These are phyloP conservation scores for Neocucurbitaria cava DNA, from an alignment of 2,329 filamentous ascomycete genomes.

Conservation along the genomic window DNA sequence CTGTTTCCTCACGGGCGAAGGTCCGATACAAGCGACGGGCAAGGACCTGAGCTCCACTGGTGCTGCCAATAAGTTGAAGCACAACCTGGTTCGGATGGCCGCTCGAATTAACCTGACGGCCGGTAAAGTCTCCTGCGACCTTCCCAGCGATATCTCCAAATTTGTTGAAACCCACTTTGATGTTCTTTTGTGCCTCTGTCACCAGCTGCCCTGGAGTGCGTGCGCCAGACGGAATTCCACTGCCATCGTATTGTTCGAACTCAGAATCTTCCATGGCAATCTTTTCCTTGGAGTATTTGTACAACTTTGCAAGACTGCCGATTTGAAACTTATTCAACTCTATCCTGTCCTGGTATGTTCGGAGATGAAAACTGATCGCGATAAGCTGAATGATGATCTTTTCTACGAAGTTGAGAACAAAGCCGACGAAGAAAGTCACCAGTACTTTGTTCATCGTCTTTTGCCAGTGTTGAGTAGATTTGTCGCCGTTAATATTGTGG, in stretches of 20 bases:
- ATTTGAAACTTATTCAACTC: conserved; percentile 93
- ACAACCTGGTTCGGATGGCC: conserved; percentile 87
- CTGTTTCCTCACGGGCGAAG: conserved; percentile 75
- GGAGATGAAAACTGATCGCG: conserved; percentile 87
- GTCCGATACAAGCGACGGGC: conserved; percentile 89
- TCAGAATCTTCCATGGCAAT: conserved; percentile 77
- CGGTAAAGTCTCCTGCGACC: conserved; percentile 91
- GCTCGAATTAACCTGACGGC: conserved; percentile 69
- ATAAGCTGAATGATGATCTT: conserved; percentile 96
- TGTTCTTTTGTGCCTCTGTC: conserved; percentile 73
- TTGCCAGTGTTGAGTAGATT: conserved; percentile 71
- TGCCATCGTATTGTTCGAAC: conserved; percentile 64
- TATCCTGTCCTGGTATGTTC: conserved; percentile 90
- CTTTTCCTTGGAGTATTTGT: conserved; percentile 68
- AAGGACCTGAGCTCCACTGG: conserved; percentile 78
- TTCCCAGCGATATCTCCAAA: conserved; percentile 85
- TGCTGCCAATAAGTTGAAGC: conserved; percentile 75
- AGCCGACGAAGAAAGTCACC: conserved; percentile 80
- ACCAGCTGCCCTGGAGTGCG: conserved; percentile 78
- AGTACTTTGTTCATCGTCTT: conserved; percentile 83
- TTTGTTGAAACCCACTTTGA: conserved; percentile 76
- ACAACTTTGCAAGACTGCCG: conserved; percentile 68
- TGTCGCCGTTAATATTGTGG: conserved; percentile 64
- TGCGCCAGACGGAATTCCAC: conserved; percentile 60
- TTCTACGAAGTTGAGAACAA: conserved; percentile 81